phyloP scores from a whole-genome alignment of 345 rosid species.

The Bruguiera sexangula region DNA sequence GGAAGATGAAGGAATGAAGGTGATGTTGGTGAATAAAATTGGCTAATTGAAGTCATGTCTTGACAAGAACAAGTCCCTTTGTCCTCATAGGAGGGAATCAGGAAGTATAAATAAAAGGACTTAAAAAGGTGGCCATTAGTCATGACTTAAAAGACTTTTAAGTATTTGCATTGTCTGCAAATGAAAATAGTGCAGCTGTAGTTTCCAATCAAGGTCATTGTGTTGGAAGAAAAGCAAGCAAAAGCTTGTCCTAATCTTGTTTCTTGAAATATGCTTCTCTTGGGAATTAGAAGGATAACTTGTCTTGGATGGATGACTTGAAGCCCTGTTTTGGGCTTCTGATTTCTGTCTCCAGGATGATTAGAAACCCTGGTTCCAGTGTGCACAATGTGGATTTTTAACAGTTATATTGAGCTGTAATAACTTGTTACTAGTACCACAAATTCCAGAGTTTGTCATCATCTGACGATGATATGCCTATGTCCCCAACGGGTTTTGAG shows the following conservation, averaged over 20 bases:
- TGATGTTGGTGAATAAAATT: slow-evolving; percentile 22
- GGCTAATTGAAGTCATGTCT: slow-evolving; percentile 26
- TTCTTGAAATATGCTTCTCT: slow-evolving; percentile 34
- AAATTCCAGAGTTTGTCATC: too few species aligned
- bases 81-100: slow-evolving; percentile 37
- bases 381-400: neutral
- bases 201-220: slow-evolving; percentile 29
- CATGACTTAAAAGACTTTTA: slow-evolving; percentile 5
- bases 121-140: slow-evolving; percentile 17
- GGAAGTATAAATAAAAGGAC: slow-evolving; percentile 40
- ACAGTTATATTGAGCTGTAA: too few species aligned
- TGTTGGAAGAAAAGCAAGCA: slow-evolving; percentile 40
- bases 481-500: too few species aligned
- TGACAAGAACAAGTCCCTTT: slow-evolving; percentile 48
- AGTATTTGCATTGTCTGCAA: slow-evolving; percentile 5
- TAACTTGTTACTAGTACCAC: too few species aligned
- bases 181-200: slow-evolving; percentile 9
- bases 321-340: neutral
- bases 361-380: slow-evolving; percentile 9
- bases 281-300: slow-evolving; percentile 20
- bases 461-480: too few species aligned
- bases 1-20: slow-evolving; percentile 1
- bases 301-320: slow-evolving; percentile 4
- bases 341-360: neutral
- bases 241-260: slow-evolving; percentile 20